Conservation (phyloP, 768 basidiomycete species). For the Podaxis sp. region DNA sequence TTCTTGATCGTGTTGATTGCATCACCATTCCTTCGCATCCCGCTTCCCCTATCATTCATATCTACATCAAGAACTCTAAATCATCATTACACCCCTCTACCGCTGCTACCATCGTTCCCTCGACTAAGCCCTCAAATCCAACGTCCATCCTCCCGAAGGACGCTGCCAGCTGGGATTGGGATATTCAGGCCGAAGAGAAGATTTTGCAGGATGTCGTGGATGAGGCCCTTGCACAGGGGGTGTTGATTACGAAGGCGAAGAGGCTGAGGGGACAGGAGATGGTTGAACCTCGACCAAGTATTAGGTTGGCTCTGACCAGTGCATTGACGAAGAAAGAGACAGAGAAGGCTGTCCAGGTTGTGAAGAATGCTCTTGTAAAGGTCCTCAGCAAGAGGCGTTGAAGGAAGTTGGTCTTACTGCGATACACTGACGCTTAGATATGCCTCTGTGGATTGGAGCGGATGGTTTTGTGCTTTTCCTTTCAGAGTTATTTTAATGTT, state of each 20-base stretch:
- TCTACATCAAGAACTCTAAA: slow-evolving; percentile 52
- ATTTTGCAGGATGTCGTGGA: slow-evolving; percentile 92
- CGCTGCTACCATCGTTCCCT: slow-evolving; percentile 21
- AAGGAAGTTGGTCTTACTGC: not conserved
- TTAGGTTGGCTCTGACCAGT: slow-evolving; percentile 78
- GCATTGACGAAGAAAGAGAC: slow-evolving; percentile 87
- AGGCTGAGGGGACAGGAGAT: slow-evolving; percentile 82
- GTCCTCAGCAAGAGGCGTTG: slow-evolving; percentile 63
- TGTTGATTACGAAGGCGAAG: slow-evolving; percentile 85
- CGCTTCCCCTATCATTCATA: slow-evolving; percentile 86
- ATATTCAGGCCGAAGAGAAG: slow-evolving; percentile 70
- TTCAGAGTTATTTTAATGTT: not conserved
- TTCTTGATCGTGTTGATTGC: slow-evolving; percentile 79
- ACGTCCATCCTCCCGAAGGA: slow-evolving; percentile 32
- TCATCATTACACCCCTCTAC: slow-evolving; percentile 25
- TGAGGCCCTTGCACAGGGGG: slow-evolving; percentile 75
- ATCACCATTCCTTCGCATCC: slow-evolving; percentile 86
- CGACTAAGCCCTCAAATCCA: slow-evolving; percentile 12
- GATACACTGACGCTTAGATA: not conserved
- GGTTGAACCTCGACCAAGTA: slow-evolving; percentile 77
- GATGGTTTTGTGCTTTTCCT: not conserved
- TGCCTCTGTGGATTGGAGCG: not conserved
- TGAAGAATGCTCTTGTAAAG: slow-evolving; percentile 76
- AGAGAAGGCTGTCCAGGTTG: slow-evolving; percentile 78
- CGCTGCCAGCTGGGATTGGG: slow-evolving; percentile 48